Conservation (phyloP, 345 rosid species). For the Euphorbia peplus region DNA sequence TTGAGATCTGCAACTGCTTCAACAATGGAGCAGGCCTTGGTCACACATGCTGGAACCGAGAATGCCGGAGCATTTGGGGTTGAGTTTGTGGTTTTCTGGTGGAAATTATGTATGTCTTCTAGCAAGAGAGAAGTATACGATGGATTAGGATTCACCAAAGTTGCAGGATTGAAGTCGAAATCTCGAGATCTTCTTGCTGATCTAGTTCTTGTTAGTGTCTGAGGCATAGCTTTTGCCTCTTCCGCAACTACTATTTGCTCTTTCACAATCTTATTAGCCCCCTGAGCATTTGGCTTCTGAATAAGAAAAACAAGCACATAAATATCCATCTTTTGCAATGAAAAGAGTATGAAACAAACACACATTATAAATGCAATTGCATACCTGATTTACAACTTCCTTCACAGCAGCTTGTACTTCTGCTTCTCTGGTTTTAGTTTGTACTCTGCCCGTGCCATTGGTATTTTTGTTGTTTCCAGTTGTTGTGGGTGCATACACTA, state of each 20-base stretch:
- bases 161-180: slow-evolving; percentile 61
- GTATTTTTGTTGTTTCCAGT: slow-evolving; percentile 27
- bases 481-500: slow-evolving; percentile 40
- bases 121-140: slow-evolving; percentile 71
- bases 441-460: slow-evolving; percentile 21
- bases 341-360: not conserved
- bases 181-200: slow-evolving; percentile 74
- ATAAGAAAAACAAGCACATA: not conserved
- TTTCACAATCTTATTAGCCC: slow-evolving; percentile 27
- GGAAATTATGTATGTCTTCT: slow-evolving; percentile 91
- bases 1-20: slow-evolving; percentile 90
- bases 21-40: slow-evolving; percentile 70
- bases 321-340: not conserved
- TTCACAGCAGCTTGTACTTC: slow-evolving; percentile 29
- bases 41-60: slow-evolving; percentile 60
- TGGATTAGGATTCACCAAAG: slow-evolving; percentile 38
- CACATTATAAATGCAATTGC: not conserved
- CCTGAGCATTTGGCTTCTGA: slow-evolving; percentile 41
- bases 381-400: slow-evolving; percentile 41
- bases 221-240: slow-evolving; percentile 46
- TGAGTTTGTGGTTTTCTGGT: slow-evolving; percentile 49
- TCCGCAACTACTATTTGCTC: slow-evolving; percentile 33
- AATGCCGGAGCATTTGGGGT: slow-evolving; percentile 18
- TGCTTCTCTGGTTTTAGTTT: slow-evolving; percentile 26
- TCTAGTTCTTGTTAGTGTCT: slow-evolving; percentile 53